Evolutionary conservation across 805 yeast genomes (phyloP), one percentile per base, ranked within the genome.

Genomic region (Starmerella riodocensis): DNA sequence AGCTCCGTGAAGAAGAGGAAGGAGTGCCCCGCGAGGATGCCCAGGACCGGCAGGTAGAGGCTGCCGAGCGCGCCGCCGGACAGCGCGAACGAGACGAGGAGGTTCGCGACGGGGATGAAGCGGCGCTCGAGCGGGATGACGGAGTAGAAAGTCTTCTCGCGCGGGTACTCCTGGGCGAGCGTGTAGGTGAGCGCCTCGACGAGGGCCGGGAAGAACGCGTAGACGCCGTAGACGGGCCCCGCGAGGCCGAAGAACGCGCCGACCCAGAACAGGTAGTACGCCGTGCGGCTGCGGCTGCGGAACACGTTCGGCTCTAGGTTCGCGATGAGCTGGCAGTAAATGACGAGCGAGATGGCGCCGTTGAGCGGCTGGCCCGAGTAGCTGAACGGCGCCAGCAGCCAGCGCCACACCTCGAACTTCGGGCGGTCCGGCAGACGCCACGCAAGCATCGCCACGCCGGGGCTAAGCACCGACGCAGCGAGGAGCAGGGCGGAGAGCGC

Each of bases 111-210:
- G 7, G 67, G 64, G 24, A 56, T 45, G 37, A 52, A 58, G 28
- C 49, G 45, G 12, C 61, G 57, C 40, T 50, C 48, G 30, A 59
- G 36, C 21, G 46, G 46, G 29, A 63, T 48, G 29, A 63, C 52
- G 30, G 52, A 41, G 29, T 60, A 49, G 17, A 41, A 43, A 23
- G 52, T 59, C 28, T 40, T 48, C 14, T 48, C 49, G 19, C 51
- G 48, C 12, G 59, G 57, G 28, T 53, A 46, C 21, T 56, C 59
- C 47, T 64, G 66, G 12, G 61, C 58, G 57, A 61, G 52, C 2
- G 66, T 61, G 45, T 61, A 62, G 4, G 58, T 45, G 37, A 63
- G 34, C 2, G 66, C 65, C 38, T 49, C 42, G 16, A 47, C 33
- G 18, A 60, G 33, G n/a, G 59, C 55, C 7, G 53, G 36, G 22